Evolutionary conservation across 441 rosid species (phyloP).

Genomic region (Croton setiger): DNA sequence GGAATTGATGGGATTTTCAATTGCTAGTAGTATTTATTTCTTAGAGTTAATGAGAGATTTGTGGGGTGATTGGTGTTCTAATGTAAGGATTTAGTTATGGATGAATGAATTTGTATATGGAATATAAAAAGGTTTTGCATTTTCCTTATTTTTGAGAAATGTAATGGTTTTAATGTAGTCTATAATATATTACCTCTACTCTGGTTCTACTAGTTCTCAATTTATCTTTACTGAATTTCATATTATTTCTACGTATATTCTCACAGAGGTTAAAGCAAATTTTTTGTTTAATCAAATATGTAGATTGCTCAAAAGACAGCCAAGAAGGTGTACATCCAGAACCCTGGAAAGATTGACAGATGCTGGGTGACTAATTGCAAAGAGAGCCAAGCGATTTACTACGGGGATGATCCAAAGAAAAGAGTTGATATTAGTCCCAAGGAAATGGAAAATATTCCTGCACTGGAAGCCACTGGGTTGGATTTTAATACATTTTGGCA

Average conservation of each 20-base stretch:
- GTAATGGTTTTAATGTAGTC: no score
- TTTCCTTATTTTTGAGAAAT: no score
- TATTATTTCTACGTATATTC: not conserved
- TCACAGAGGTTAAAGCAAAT: not conserved
- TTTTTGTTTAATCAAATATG: conserved; percentile 16
- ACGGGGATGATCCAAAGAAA: conserved; percentile 70
- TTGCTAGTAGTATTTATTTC: no score
- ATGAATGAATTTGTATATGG: no score
- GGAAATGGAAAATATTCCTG: conserved; percentile 56
- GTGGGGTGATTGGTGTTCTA: no score
- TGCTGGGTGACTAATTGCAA: conserved; percentile 45
- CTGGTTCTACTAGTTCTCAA: no score
- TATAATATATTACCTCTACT: no score
- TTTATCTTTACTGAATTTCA: no score
- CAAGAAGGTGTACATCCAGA: conserved; percentile 83
- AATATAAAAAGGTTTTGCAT: no score
- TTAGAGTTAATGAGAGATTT: no score
- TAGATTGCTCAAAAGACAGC: conserved; percentile 88
- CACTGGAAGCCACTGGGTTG: conserved; percentile 70
- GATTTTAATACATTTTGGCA: conserved; percentile 71
- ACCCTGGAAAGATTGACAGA: conserved; percentile 70
- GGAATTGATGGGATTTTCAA: no score
- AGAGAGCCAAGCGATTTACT: conserved; percentile 77
- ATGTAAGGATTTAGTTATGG: no score
- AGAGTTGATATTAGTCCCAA: conserved; percentile 51